These are phyloP conservation scores for Glaciozyma martinii DNA, from an alignment of 768 basidiomycete genomes.

Conservation along the genomic window DNA sequence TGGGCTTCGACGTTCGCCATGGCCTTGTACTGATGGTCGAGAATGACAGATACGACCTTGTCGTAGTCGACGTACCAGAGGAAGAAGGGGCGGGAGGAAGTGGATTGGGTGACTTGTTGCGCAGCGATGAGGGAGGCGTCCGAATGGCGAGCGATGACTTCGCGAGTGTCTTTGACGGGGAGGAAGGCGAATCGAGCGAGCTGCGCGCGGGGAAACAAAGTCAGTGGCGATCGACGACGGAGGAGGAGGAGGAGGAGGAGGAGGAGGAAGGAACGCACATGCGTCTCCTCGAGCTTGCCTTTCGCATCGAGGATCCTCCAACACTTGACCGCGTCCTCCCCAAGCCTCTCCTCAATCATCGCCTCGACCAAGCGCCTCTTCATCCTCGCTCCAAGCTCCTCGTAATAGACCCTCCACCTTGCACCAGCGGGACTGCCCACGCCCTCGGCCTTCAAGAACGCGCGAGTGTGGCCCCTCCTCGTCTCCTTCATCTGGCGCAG, in stretches of 20 bases:
- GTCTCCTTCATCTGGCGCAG: conserved; percentile 6
- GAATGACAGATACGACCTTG: conserved; percentile 67
- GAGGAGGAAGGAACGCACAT: conserved; percentile 48
- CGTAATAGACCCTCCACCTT: conserved; percentile 54
- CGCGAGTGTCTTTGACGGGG: conserved; percentile 73
- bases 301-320: conserved; percentile 65
- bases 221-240: too few relatives aligned
- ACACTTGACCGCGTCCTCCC: conserved; percentile 71
- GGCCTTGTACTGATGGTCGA: conserved; percentile 77
- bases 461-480: conserved; percentile 2
- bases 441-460: conserved; percentile 13
- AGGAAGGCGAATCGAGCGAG: conserved; percentile 91
- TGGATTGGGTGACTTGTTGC: conserved; percentile 85
- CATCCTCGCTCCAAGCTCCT: conserved; percentile 58
- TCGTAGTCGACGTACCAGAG: conserved; percentile 87
- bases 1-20: conserved; percentile 74
- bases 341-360: conserved; percentile 71
- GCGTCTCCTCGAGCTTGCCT: conserved; percentile 91
- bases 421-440: conserved; percentile 51
- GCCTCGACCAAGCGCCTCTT: conserved; percentile 65
- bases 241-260: background rate
- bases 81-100: conserved; percentile 77
- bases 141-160: conserved; percentile 66
- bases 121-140: conserved; percentile 74
- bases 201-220: conserved; percentile 44